A percentile compares a stretch with the other conserved stretches of the same genome.
Evolutionary conservation across 2,329 filamentous ascomycete genomes (phyloP).

Genomic region (Trichophyton equinum): DNA sequence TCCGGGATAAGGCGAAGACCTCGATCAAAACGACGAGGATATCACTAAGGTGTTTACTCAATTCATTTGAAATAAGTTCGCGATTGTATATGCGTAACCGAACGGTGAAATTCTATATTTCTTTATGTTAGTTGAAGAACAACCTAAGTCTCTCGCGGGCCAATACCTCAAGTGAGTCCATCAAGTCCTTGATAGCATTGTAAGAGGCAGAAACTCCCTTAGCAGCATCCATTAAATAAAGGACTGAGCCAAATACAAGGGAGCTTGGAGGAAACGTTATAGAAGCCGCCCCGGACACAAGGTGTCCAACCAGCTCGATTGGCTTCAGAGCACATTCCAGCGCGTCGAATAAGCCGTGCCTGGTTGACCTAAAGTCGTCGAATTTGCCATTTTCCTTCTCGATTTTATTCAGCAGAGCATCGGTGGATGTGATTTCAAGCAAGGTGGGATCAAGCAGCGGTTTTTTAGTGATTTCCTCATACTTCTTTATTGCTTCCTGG

Average conservation of each 20-base stretch:
- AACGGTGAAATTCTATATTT: constrained; percentile 31
- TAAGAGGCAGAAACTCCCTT: constrained; percentile 36
- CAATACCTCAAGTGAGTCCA: constrained; percentile 25
- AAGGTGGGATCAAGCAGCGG: constrained; percentile 8
- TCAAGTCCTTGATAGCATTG: constrained; percentile 36
- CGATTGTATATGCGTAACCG: constrained; percentile 33
- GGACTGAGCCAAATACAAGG: constrained; percentile 30
- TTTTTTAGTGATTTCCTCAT: constrained; percentile 11
- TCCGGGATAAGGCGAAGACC: constrained; percentile 33
- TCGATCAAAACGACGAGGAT: constrained; percentile 37
- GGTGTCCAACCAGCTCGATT: constrained; percentile 31
- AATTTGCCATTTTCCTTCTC: constrained; percentile 29
- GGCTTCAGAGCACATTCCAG: constrained; percentile 20
- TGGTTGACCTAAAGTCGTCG: constrained; percentile 26
- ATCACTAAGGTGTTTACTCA: constrained; percentile 30
- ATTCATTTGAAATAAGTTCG: constrained; percentile 27
- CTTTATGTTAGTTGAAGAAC: neutral
- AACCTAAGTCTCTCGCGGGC: neutral
- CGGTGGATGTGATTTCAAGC: constrained; percentile 20
- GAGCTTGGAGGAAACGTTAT: constrained; percentile 33
- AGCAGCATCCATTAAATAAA: constrained; percentile 31
- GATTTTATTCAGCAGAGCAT: constrained; percentile 24
- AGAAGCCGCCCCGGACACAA: constrained; percentile 26
- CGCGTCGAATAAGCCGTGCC: constrained; percentile 25
- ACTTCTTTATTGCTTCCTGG: constrained; percentile 7